A percentile compares a stretch with the other conserved stretches of the same genome.
phyloP scores from a whole-genome alignment of 805 yeast genomes.

The Kuraishia hungarica region DNA sequence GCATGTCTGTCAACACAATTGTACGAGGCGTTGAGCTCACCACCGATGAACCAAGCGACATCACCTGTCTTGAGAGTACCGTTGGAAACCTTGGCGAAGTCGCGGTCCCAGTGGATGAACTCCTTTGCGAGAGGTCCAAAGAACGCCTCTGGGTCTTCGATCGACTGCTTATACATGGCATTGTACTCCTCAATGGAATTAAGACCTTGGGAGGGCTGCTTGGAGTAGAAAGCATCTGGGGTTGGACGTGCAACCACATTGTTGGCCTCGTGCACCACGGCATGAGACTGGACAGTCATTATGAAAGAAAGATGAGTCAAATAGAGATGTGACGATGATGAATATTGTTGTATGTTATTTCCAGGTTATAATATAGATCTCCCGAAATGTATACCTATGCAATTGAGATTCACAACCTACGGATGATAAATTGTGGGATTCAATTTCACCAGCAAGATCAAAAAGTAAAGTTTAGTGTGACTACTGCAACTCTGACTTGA shows the following conservation, averaged over 20 bases:
- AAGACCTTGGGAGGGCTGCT: conserved; percentile 55
- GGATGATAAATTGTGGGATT: not conserved
- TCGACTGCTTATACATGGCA: conserved; percentile 61
- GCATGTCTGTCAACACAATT: conserved; percentile 97
- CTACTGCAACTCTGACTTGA: not conserved
- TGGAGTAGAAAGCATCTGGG: conserved; percentile 44
- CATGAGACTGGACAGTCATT: conserved; percentile 16
- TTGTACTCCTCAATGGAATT: conserved; percentile 60
- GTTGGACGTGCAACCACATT: conserved; percentile 38
- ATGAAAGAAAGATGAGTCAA: not conserved
- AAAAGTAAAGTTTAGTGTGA: not conserved
- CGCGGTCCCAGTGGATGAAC: conserved; percentile 72
- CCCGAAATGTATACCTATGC: not conserved
- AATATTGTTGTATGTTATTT: too few species aligned
- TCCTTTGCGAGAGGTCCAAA: conserved; percentile 72
- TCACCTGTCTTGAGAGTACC: conserved; percentile 73
- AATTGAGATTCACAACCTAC: not conserved
- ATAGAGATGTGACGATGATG: too few species aligned
- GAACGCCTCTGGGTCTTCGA: conserved; percentile 74
- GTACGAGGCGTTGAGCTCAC: conserved; percentile 86
- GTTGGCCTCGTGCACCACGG: conserved; percentile 58
- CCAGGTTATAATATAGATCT: too few species aligned
- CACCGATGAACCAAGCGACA: conserved; percentile 89
- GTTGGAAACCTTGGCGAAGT: conserved; percentile 52
- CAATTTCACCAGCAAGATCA: not conserved